A percentile compares a stretch with the other conserved stretches of the same genome.
phyloP scores from a whole-genome alignment of 1,284 basidiomycete species.

The Ceratobasidium sp. region DNA sequence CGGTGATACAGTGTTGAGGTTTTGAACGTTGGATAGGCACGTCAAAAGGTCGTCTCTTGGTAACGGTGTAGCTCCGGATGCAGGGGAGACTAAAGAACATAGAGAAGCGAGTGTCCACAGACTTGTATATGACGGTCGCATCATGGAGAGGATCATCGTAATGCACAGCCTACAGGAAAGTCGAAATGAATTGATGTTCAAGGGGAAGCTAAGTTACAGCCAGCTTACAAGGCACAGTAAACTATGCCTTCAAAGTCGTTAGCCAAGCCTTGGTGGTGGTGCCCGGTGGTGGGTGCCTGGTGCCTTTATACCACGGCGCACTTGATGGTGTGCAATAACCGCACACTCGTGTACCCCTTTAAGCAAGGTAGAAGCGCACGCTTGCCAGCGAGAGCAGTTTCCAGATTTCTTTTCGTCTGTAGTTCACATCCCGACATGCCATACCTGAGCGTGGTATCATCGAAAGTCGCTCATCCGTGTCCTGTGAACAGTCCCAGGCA shows the following conservation, averaged over 20 bases:
- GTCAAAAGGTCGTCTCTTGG: conserved; percentile 36
- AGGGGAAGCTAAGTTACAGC: not conserved
- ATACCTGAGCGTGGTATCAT: not conserved
- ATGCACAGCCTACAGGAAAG: not conserved
- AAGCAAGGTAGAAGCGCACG: conserved; percentile 10
- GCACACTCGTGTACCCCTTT: conserved; percentile 7
- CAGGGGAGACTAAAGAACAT: not conserved
- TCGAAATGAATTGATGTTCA: not conserved
- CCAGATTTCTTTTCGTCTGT: not conserved
- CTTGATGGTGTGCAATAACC: not conserved
- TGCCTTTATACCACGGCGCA: not conserved
- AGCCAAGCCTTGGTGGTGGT: not conserved
- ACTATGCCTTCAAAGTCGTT: not conserved
- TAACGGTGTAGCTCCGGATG: conserved; percentile 2
- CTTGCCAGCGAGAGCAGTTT: not conserved
- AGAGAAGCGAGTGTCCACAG: not conserved
- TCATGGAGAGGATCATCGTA: not conserved
- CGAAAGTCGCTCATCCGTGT: not conserved
- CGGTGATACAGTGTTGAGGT: conserved; percentile 26
- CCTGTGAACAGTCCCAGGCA: conserved; percentile 11
- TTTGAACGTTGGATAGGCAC: conserved; percentile 33
- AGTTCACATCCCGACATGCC: not conserved
- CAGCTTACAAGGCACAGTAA: not conserved
- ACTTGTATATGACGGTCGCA: not conserved
- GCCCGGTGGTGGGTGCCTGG: too few species aligned